phyloP scores from a whole-genome alignment of 768 basidiomycete species.

The Leccinum disarticulatum region DNA sequence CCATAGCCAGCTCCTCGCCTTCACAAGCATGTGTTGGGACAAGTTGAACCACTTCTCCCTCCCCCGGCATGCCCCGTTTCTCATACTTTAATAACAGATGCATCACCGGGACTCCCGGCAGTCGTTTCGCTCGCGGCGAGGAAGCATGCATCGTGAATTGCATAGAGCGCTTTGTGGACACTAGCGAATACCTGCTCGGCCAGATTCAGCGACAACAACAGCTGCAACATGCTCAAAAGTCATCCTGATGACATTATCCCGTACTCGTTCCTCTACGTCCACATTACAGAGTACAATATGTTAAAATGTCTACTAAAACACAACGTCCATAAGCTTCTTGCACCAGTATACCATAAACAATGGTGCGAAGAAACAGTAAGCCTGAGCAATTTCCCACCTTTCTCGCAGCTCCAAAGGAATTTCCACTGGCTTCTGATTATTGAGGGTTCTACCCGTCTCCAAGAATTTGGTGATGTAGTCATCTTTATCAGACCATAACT shows the following conservation, averaged over 20 bases:
- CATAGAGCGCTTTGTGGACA: constrained; percentile 90
- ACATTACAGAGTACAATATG: constrained; percentile 11
- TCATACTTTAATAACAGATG: constrained; percentile 53
- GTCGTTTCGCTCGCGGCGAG: constrained; percentile 76
- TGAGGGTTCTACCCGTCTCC: constrained; percentile 47
- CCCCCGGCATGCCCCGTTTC: background rate
- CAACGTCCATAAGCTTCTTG: constrained; percentile 34
- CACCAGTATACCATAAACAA: constrained; percentile 50
- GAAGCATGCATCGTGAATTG: constrained; percentile 84
- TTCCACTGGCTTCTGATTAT: constrained; percentile 36
- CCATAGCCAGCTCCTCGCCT: constrained; percentile 66
- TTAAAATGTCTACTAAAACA: constrained; percentile 18
- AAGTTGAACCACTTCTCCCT: constrained; percentile 54
- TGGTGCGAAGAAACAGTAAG: constrained; percentile 73
- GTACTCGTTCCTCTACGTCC: constrained; percentile 3
- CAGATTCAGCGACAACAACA: constrained; percentile 54
- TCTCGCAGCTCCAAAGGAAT: constrained; percentile 61
- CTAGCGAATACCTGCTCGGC: constrained; percentile 77
- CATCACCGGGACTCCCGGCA: constrained; percentile 74
- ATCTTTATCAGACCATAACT: constrained; percentile 87
- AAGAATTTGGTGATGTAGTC: constrained; percentile 66
- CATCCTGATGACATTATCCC: constrained; percentile 3
- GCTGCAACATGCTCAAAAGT: constrained; percentile 38
- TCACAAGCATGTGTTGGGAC: constrained; percentile 90
- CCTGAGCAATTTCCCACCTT: constrained; percentile 57